phyloP scores from a whole-genome alignment of 2,329 filamentous ascomycete genomes.

The Dactylellina parvicollis region DNA sequence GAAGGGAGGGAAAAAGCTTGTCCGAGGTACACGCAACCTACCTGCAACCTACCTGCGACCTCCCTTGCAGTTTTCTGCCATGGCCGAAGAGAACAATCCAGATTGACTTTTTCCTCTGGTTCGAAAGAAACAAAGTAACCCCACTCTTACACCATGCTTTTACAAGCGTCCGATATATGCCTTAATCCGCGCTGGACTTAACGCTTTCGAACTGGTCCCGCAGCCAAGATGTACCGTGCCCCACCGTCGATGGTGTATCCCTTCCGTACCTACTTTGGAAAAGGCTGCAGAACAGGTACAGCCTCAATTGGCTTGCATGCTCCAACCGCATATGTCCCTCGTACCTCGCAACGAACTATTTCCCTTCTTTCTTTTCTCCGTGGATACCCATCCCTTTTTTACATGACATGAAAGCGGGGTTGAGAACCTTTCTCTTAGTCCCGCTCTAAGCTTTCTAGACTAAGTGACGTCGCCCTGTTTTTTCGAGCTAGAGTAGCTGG shows the following conservation, averaged over 20 bases:
- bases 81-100: constrained; percentile 16
- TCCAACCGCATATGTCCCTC: constrained; percentile 18
- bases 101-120: constrained; percentile 2
- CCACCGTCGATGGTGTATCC: constrained; percentile 2
- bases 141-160: constrained; percentile 4
- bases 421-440: neutral
- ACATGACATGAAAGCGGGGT: constrained; percentile 29
- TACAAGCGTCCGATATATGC: neutral
- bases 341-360: constrained; percentile 10
- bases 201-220: constrained; percentile 19
- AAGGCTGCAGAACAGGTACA: constrained; percentile 47
- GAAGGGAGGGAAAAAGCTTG: neutral
- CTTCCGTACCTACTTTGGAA: constrained; percentile 39
- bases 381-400: constrained; percentile 35
- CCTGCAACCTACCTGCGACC: constrained; percentile 1
- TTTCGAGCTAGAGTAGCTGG: neutral
- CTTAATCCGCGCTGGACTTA: constrained; percentile 23
- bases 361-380: constrained; percentile 27
- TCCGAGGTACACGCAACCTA: constrained; percentile 18
- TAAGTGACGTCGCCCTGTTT: constrained; percentile 34
- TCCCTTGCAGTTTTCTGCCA: neutral
- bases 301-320: constrained; percentile 53
- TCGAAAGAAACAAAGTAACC: too few species aligned
- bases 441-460: constrained; percentile 6
- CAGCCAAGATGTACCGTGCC: neutral